These are phyloP conservation scores for Gossypium ekmanianum DNA, from an alignment of 345 rosid species.

Conservation along the genomic window DNA sequence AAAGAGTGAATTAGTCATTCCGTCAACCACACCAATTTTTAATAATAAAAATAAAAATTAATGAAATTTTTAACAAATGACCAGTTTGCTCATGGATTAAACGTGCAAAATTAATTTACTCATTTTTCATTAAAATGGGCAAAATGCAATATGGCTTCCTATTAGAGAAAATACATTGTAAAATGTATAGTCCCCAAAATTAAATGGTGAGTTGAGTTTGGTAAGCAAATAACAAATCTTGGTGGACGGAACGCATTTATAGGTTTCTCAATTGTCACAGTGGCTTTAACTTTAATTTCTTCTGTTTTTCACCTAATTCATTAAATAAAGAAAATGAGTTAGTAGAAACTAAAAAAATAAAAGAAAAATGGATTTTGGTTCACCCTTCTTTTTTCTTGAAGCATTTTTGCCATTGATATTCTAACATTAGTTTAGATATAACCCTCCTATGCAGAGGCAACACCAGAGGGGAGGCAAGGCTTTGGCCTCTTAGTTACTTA, in stretches of 20 bases:
- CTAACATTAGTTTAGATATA: background rate
- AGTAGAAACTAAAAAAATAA: background rate
- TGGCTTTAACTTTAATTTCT: background rate
- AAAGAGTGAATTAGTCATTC: no score
- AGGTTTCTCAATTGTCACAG: background rate
- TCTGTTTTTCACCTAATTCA: background rate
- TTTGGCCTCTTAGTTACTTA: no score
- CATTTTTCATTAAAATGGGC: background rate
- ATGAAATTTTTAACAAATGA: no score
- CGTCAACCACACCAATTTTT: no score
- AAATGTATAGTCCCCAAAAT: background rate
- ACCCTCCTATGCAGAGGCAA: background rate
- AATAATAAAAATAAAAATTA: no score
- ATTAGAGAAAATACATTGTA: background rate
- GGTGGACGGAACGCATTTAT: background rate
- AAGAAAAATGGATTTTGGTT: background rate
- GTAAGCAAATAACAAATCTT: background rate
- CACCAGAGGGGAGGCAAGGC: no score
- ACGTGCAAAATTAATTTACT: no score
- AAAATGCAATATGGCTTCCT: no score
- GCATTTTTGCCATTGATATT: background rate
- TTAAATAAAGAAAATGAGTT: background rate
- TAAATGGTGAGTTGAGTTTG: background rate
- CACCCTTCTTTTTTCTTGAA: background rate
- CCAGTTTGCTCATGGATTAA: no score